Percentiles rank a stretch among this genome's conserved stretches.
phyloP scores from a whole-genome alignment of 768 basidiomycete species.

The Phlebiopsis flavidoalba region DNA sequence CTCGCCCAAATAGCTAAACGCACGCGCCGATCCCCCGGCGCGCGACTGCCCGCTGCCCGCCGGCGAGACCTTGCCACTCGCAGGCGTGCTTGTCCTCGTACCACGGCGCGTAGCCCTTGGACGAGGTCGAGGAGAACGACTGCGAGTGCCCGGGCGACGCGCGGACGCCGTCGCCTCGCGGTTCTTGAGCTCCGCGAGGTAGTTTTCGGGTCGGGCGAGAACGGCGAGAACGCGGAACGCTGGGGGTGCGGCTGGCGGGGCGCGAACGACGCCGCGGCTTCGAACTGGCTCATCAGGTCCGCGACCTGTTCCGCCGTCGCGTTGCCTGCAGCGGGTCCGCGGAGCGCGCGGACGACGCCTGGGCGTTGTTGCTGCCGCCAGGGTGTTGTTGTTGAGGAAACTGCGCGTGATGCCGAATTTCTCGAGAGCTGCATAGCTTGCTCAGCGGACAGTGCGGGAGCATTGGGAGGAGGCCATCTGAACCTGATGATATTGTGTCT shows the following conservation, averaged over 20 bases:
- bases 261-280: constrained; percentile 10
- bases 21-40: constrained; percentile 26
- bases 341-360: neutral
- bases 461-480: constrained; percentile 12
- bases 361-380: no score
- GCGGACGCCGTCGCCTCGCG: constrained; percentile 25
- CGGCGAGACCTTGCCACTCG: constrained; percentile 31
- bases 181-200: constrained; percentile 25
- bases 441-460: constrained; percentile 22
- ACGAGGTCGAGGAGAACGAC: constrained; percentile 36
- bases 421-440: constrained; percentile 30
- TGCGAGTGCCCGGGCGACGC: constrained; percentile 33
- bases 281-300: constrained; percentile 14
- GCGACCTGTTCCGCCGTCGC: neutral
- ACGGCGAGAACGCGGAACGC: constrained; percentile 63
- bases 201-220: constrained; percentile 73
- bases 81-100: constrained; percentile 30
- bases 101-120: constrained; percentile 47
- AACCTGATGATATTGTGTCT: constrained; percentile 27
- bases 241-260: constrained; percentile 7
- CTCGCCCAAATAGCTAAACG: constrained; percentile 14
- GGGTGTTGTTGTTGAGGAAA: constrained; percentile 18
- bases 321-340: constrained; percentile 1
- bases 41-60: constrained; percentile 18
- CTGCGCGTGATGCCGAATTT: constrained; percentile 24